phyloP scores from a whole-genome alignment of 768 basidiomycete genomes.

The Trametes cingulata region DNA sequence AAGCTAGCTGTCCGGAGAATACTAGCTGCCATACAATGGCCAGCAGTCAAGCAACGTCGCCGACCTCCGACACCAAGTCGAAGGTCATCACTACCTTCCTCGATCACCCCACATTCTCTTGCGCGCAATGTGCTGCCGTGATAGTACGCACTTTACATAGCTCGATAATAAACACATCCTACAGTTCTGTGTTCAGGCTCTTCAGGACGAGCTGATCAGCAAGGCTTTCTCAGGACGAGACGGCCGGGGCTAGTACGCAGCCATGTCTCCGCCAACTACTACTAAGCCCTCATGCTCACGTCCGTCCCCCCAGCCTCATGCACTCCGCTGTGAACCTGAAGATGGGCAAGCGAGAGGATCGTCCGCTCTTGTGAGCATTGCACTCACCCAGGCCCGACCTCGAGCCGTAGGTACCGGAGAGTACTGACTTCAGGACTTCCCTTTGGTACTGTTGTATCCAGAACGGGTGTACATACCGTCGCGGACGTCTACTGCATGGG shows the following conservation, averaged over 20 bases:
- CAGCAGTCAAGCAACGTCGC: constrained; percentile 4
- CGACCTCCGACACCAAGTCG: constrained; percentile 47
- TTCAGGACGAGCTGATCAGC: constrained; percentile 85
- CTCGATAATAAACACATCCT: background rate
- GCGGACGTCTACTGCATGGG: constrained; percentile 80
- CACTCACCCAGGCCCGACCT: background rate
- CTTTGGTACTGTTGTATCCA: constrained; percentile 28
- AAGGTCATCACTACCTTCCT: constrained; percentile 63
- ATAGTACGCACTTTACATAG: constrained; percentile 49
- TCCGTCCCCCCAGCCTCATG: constrained; percentile 53
- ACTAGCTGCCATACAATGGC: background rate
- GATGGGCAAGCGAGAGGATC: constrained; percentile 72
- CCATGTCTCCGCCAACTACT: background rate
- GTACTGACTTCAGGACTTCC: background rate
- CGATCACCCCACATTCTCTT: constrained; percentile 69
- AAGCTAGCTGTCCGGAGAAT: background rate
- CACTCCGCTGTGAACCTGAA: constrained; percentile 77
- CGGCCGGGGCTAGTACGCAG: constrained; percentile 74
- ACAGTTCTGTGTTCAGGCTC: constrained; percentile 44
- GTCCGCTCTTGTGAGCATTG: constrained; percentile 60
- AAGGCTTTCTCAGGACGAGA: constrained; percentile 85
- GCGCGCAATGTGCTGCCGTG: constrained; percentile 66
- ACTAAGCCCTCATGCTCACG: constrained; percentile 6
- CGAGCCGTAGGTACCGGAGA: background rate
- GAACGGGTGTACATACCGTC: constrained; percentile 80